phyloP scores from a whole-genome alignment of 106 monocot species.

The Dioscorea alata region DNA sequence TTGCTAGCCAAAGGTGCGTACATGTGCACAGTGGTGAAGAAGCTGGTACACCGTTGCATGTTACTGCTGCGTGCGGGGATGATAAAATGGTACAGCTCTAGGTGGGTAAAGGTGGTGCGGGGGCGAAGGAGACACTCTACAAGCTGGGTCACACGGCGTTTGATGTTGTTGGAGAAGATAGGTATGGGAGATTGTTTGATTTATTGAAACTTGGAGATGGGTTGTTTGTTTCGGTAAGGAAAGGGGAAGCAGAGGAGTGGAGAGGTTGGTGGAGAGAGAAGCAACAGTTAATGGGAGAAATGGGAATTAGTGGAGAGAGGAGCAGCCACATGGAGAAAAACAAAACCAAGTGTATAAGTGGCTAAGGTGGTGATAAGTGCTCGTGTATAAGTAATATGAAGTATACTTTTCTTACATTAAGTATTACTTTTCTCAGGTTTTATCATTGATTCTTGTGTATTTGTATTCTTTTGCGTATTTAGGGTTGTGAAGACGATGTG shows the following conservation, averaged over 20 bases:
- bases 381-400: too few species aligned
- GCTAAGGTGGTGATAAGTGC: too few species aligned
- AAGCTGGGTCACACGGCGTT: constrained; percentile 31
- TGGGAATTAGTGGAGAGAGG: constrained; percentile 44
- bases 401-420: too few species aligned
- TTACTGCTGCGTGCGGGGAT: constrained; percentile 33
- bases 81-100: constrained; percentile 29
- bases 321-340: too few species aligned
- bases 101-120: constrained; percentile 16
- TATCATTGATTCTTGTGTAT: too few species aligned
- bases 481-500: too few species aligned
- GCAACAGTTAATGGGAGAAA: constrained; percentile 34
- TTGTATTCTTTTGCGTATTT: too few species aligned
- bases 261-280: constrained; percentile 21
- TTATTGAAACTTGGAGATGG: constrained; percentile 20
- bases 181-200: constrained; percentile 27
- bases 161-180: constrained; percentile 32
- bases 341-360: too few species aligned
- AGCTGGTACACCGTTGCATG: constrained; percentile 36
- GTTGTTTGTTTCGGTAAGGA: constrained; percentile 31
- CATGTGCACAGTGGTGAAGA: constrained; percentile 20
- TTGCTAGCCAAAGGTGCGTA: constrained; percentile 27
- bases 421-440: too few species aligned
- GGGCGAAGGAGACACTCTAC: constrained; percentile 24
- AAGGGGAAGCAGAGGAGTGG: constrained; percentile 24